These are phyloP conservation scores for Rhododendron griersonianum DNA, from an alignment of 148 eudicot species.

Conservation along the genomic window DNA sequence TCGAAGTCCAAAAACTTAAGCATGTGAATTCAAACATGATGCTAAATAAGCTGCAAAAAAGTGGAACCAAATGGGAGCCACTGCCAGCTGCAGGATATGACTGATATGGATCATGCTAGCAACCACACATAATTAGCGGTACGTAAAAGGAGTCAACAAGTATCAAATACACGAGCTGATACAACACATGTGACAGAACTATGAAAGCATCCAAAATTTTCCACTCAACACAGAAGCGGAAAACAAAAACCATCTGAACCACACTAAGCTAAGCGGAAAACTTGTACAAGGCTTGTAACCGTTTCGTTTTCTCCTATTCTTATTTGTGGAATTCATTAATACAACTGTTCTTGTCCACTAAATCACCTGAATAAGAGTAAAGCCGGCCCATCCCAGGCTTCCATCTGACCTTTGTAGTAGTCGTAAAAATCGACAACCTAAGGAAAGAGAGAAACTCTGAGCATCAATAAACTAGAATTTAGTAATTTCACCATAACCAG, in stretches of 20 bases:
- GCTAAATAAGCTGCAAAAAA: neutral
- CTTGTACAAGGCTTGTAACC: neutral
- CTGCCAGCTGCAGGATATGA: neutral
- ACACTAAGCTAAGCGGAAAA: neutral
- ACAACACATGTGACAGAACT: neutral
- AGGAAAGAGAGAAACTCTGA: slow-evolving; percentile 6
- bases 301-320: neutral
- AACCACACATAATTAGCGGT: neutral
- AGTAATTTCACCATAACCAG: neutral
- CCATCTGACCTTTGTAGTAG: slow-evolving; percentile 99
- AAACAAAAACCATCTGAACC: neutral
- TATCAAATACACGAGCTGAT: neutral
- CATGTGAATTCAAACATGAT: neutral
- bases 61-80: neutral
- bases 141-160: neutral
- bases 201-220: neutral
- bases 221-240: neutral
- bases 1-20: neutral
- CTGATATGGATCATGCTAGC: neutral
- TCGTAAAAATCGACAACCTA: slow-evolving; percentile 87
- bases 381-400: slow-evolving; percentile 99
- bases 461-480: neutral
- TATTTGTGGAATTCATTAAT: neutral
- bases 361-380: slow-evolving; percentile 90
- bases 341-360: neutral